These are phyloP conservation scores for Amoeboradix gromovi DNA, from an alignment of 371 early-diverging fungal genomes.

Conservation along the genomic window DNA sequence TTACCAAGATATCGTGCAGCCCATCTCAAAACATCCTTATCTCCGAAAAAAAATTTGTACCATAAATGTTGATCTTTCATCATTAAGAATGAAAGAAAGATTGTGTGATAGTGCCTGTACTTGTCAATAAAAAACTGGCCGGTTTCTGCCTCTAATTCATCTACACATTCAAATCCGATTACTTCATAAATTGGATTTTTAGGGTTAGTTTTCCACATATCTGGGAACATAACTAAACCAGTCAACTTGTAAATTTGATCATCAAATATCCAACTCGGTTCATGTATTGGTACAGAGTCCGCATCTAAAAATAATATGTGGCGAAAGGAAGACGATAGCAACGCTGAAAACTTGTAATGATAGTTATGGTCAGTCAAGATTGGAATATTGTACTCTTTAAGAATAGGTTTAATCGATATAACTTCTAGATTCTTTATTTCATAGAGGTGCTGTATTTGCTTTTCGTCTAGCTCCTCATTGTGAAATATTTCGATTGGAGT, in stretches of 20 bases:
- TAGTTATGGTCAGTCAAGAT: conserved; percentile 1
- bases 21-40: not conserved
- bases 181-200: not conserved
- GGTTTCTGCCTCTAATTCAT: not conserved
- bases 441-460: not conserved
- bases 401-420: not conserved
- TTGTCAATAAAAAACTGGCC: not conserved
- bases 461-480: not conserved
- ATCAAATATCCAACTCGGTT: conserved; percentile 19
- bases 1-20: not conserved
- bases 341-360: conserved; percentile 17
- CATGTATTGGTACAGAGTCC: conserved; percentile 16
- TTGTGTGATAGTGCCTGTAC: not conserved
- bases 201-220: conserved; percentile 12
- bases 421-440: not conserved
- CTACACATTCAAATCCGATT: not conserved
- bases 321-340: conserved; percentile 16
- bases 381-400: not conserved
- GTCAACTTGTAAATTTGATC: conserved; percentile 11
- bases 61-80: not conserved
- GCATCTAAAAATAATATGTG: conserved; percentile 21
- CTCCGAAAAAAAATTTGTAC: not conserved
- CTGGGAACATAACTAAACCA: conserved; percentile 25
- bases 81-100: not conserved
- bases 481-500: not conserved